A percentile compares a stretch with the other conserved stretches of the same genome.
phyloP scores from a whole-genome alignment of 768 basidiomycete genomes.

The Termitomyces sp. region DNA sequence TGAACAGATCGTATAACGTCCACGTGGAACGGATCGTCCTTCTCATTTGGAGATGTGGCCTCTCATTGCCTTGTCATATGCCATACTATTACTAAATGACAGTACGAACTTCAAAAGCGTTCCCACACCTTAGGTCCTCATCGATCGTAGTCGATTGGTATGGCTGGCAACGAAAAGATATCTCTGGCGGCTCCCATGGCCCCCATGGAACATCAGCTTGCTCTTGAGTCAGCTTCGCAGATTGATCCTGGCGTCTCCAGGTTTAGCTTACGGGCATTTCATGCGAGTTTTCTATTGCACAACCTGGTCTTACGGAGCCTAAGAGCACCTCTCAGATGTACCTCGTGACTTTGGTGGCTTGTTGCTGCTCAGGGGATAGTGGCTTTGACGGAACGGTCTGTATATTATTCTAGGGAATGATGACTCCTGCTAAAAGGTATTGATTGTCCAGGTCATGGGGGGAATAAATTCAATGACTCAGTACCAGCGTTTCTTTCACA shows the following conservation, averaged over 20 bases:
- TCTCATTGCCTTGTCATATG: neutral
- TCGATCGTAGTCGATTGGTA: conserved; percentile 1
- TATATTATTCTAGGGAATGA: neutral
- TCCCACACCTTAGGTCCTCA: neutral
- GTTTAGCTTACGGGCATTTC: conserved; percentile 31
- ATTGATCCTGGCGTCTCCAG: conserved; percentile 37
- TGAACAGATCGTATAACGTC: neutral
- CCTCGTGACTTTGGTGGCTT: conserved; percentile 39
- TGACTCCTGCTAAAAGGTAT: neutral
- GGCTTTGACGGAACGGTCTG: conserved; percentile 51
- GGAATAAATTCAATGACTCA: conserved; percentile 48
- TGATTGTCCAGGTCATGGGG: conserved; percentile 37
- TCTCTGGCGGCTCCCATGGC: conserved; percentile 13
- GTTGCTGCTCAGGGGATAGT: conserved; percentile 46
- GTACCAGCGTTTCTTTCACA: conserved; percentile 42
- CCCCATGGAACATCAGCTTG: conserved; percentile 31
- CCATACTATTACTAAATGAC: neutral
- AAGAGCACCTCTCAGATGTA: conserved; percentile 29
- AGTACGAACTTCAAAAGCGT: neutral
- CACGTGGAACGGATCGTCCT: neutral
- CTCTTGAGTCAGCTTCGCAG: conserved; percentile 33
- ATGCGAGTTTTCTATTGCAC: conserved; percentile 19
- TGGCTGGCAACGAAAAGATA: conserved; percentile 8
- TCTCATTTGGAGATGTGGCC: too few relatives aligned
- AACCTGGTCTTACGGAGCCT: neutral